A percentile compares a stretch with the other conserved stretches of the same genome.
phyloP scores from a whole-genome alignment of 2,329 filamentous ascomycete species.

The Xylariomycetidae sp. region DNA sequence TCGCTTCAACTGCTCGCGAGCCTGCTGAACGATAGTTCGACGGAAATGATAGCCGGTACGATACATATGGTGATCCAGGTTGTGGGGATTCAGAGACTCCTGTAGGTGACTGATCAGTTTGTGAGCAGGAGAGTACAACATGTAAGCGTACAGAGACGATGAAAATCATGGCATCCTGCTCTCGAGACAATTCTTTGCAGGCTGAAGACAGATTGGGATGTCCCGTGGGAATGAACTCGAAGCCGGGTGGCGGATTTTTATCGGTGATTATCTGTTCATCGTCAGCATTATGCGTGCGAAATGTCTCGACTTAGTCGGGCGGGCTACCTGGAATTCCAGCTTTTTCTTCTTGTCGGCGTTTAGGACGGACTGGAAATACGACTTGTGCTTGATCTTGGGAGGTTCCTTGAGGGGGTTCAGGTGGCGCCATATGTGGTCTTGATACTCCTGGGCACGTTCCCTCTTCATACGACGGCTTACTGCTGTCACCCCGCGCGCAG shows the following conservation, averaged over 20 bases:
- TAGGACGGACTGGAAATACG: slow-evolving; percentile 60
- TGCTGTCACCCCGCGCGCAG: slow-evolving; percentile 19
- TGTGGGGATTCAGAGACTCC: slow-evolving; percentile 30
- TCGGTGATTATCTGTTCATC: slow-evolving; percentile 45
- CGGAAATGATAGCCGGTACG: slow-evolving; percentile 59
- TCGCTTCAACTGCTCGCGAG: slow-evolving; percentile 25
- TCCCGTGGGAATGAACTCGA: slow-evolving; percentile 58
- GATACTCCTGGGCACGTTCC: slow-evolving; percentile 21
- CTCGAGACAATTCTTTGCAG: slow-evolving; percentile 62
- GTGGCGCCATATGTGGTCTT: slow-evolving; percentile 22
- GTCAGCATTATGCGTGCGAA: slow-evolving; percentile 15
- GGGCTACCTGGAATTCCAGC: slow-evolving; percentile 55
- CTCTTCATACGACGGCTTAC: slow-evolving; percentile 23
- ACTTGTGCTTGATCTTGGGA: slow-evolving; percentile 52
- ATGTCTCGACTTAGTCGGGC: slow-evolving; percentile 1
- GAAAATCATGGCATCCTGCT: slow-evolving; percentile 59
- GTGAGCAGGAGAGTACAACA: slow-evolving; percentile 1
- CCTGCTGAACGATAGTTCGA: slow-evolving; percentile 54
- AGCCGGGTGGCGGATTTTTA: slow-evolving; percentile 52
- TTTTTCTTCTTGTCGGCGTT: slow-evolving; percentile 63
- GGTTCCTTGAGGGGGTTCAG: slow-evolving; percentile 27
- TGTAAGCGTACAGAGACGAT: slow-evolving; percentile 55
- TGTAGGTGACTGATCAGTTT: slow-evolving; percentile 17
- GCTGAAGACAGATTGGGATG: slow-evolving; percentile 55
- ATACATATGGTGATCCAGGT: slow-evolving; percentile 49